phyloP scores from a whole-genome alignment of 2,329 filamentous ascomycete species.

The Colletotrichum scovillei region DNA sequence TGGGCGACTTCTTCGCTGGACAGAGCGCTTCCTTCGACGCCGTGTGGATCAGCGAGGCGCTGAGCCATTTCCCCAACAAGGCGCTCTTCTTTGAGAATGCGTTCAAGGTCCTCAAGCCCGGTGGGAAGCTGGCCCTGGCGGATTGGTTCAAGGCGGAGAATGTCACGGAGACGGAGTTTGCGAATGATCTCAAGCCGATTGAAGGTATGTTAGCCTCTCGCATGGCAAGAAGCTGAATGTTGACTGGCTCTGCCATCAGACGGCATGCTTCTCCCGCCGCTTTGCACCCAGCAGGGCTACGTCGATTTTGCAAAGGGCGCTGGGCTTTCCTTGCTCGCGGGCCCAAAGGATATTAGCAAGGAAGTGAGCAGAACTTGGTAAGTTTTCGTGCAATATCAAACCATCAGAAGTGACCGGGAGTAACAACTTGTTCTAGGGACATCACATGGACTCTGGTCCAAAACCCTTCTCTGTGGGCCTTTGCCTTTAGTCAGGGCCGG shows the following conservation, averaged over 20 bases:
- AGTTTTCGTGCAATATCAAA: slow-evolving; percentile 35
- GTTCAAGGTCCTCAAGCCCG: slow-evolving; percentile 56
- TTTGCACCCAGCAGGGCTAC: slow-evolving; percentile 66
- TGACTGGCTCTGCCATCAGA: slow-evolving; percentile 47
- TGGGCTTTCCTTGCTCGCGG: slow-evolving; percentile 56
- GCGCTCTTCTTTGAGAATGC: slow-evolving; percentile 67
- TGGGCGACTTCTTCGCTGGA: slow-evolving; percentile 62
- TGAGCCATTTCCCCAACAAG: slow-evolving; percentile 71
- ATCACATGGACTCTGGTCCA: slow-evolving; percentile 72
- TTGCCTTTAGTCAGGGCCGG: slow-evolving; percentile 68
- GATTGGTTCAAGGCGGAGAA: slow-evolving; percentile 70
- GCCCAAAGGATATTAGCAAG: slow-evolving; percentile 66
- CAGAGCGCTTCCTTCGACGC: slow-evolving; percentile 59
- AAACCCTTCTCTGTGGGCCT: slow-evolving; percentile 70
- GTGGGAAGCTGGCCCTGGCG: slow-evolving; percentile 66
- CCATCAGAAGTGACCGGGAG: not conserved
- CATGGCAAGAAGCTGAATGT: not conserved
- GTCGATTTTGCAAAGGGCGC: slow-evolving; percentile 60
- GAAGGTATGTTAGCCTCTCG: slow-evolving; percentile 54
- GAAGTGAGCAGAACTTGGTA: slow-evolving; percentile 71
- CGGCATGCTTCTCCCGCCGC: slow-evolving; percentile 69
- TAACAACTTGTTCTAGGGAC: slow-evolving; percentile 55
- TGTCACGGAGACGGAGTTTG: slow-evolving; percentile 56
- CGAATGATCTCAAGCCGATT: slow-evolving; percentile 67
- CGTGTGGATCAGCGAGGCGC: slow-evolving; percentile 72